These are phyloP conservation scores for Suillus clintonianus DNA, from an alignment of 768 basidiomycete genomes.

Conservation along the genomic window DNA sequence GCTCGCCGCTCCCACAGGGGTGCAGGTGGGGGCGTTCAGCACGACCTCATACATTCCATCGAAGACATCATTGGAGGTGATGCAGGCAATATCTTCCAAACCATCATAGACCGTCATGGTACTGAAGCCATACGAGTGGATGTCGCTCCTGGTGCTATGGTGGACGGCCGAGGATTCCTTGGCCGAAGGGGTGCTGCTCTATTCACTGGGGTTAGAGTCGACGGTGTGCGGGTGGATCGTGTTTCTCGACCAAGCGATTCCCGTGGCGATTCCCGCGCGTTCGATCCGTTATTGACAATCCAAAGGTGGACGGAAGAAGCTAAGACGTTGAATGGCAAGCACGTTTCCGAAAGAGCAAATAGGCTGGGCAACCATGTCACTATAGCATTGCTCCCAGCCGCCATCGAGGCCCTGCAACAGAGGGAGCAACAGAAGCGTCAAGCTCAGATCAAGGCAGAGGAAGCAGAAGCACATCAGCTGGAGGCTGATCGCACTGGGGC, in stretches of 20 bases:
- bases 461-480: slow-evolving; percentile 42
- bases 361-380: slow-evolving; percentile 73
- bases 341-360: slow-evolving; percentile 63
- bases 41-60: slow-evolving; percentile 72
- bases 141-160: slow-evolving; percentile 64
- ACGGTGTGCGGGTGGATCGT: slow-evolving; percentile 58
- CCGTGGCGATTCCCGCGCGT: slow-evolving; percentile 46
- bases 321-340: slow-evolving; percentile 77
- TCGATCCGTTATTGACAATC: slow-evolving; percentile 77
- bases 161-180: slow-evolving; percentile 58
- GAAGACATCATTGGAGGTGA: slow-evolving; percentile 82
- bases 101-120: slow-evolving; percentile 67
- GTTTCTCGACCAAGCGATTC: slow-evolving; percentile 46
- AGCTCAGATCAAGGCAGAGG: slow-evolving; percentile 59
- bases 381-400: slow-evolving; percentile 77
- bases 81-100: slow-evolving; percentile 81
- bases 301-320: slow-evolving; percentile 91
- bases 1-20: slow-evolving; percentile 60
- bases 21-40: slow-evolving; percentile 45
- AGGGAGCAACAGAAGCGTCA: slow-evolving; percentile 39
- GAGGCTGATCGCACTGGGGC: slow-evolving; percentile 33
- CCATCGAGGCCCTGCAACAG: slow-evolving; percentile 60
- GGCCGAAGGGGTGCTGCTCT: slow-evolving; percentile 49
- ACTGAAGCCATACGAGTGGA: slow-evolving; percentile 78
- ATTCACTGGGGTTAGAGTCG: slow-evolving; percentile 45